These are phyloP conservation scores for Asterionellopsis glacialis DNA, from an alignment of 108 stramenopile species.

Conservation along the genomic window DNA sequence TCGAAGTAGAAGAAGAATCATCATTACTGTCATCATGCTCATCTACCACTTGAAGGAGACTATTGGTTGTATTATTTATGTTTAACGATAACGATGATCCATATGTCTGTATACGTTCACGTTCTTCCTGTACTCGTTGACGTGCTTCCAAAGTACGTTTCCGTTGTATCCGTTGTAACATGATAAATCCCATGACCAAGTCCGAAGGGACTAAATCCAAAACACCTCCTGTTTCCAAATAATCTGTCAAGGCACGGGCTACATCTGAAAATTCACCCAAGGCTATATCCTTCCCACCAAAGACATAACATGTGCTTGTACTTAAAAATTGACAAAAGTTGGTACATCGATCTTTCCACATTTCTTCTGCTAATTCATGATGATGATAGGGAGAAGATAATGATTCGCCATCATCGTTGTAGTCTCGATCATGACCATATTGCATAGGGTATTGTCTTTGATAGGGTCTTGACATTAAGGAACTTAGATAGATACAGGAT, in stretches of 20 bases:
- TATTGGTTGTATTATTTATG: too few relatives aligned
- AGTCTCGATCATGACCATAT: too few relatives aligned
- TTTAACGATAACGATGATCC: too few relatives aligned
- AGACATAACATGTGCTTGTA: slow-evolving; percentile 73
- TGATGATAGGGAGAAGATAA: neutral
- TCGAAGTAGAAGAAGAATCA: neutral
- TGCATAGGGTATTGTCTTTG: too few relatives aligned
- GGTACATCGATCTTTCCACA: slow-evolving; percentile 63
- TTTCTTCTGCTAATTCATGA: slow-evolving; percentile 48
- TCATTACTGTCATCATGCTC: too few relatives aligned
- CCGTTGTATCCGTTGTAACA: slow-evolving; percentile 72
- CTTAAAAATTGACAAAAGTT: slow-evolving; percentile 52
- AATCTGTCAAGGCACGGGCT: slow-evolving; percentile 75
- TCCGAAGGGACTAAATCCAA: slow-evolving; percentile 83
- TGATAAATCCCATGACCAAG: slow-evolving; percentile 64
- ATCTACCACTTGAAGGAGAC: neutral
- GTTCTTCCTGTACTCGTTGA: slow-evolving; percentile 21
- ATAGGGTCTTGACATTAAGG: too few relatives aligned
- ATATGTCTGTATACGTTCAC: too few relatives aligned
- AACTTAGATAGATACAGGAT: slow-evolving; percentile 13
- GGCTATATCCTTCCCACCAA: slow-evolving; percentile 68
- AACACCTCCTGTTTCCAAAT: slow-evolving; percentile 65
- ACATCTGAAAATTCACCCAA: slow-evolving; percentile 49
- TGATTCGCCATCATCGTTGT: neutral
- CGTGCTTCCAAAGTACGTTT: slow-evolving; percentile 48